Percentiles rank a stretch among this genome's conserved stretches.
Conservation (phyloP, 2,329 filamentous ascomycete genomes). For the Escovopsis weberi region DNA sequence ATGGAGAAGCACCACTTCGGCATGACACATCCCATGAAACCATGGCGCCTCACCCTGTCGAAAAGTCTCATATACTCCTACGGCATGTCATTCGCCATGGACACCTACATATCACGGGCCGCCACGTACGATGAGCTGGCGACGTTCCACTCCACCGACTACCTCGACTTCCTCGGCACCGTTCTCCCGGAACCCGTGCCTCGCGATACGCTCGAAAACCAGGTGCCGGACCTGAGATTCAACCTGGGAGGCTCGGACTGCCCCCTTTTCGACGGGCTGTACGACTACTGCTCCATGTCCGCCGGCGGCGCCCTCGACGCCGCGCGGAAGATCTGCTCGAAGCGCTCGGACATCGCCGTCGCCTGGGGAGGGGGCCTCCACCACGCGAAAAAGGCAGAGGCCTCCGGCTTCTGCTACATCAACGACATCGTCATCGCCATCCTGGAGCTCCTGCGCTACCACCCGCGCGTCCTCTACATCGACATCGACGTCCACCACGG, state of each 20-base stretch:
- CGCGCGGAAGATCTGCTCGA: conserved; percentile 71
- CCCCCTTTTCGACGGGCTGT: conserved; percentile 89
- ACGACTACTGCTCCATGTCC: conserved; percentile 89
- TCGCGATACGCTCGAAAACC: conserved; percentile 46
- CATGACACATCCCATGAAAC: conserved; percentile 96
- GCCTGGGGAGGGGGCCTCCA: conserved; percentile 96
- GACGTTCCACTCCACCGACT: conserved; percentile 76
- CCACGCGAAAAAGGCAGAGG: conserved; percentile 88
- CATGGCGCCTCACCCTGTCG: conserved; percentile 88
- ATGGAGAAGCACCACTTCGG: conserved; percentile 97
- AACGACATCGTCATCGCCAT: conserved; percentile 96
- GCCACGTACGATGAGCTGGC: conserved; percentile 81
- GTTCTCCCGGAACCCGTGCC: conserved; percentile 50
- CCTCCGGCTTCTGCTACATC: conserved; percentile 95
- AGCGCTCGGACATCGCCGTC: conserved; percentile 87
- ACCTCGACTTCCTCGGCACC: conserved; percentile 73
- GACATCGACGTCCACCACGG: conserved; percentile 90
- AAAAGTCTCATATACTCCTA: conserved; percentile 92
- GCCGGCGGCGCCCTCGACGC: conserved; percentile 83
- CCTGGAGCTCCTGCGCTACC: conserved; percentile 67
- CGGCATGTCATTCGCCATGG: conserved; percentile 93
- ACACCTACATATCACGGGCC: conserved; percentile 71
- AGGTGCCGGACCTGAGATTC: conserved; percentile 53
- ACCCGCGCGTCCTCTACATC: conserved; percentile 82
- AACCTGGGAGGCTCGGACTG: conserved; percentile 88